phyloP scores from a whole-genome alignment of 257 asterid genomes.

The Ligustrum vulgare region DNA sequence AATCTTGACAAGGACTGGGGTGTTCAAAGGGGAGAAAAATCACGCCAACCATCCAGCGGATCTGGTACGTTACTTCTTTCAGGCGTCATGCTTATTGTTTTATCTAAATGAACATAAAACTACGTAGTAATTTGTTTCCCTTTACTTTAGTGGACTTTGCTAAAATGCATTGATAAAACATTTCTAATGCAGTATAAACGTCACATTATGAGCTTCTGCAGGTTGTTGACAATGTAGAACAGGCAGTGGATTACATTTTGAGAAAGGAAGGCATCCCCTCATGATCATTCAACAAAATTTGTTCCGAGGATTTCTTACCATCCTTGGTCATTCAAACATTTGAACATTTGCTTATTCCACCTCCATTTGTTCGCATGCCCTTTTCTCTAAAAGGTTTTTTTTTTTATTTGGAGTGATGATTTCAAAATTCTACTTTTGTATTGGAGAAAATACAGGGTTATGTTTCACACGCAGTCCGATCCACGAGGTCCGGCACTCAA shows the following conservation, averaged over 20 bases:
- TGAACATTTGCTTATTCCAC: neutral
- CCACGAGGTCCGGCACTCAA: neutral
- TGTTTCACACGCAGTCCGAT: neutral
- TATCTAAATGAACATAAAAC: neutral
- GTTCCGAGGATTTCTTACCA: neutral
- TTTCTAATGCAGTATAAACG: neutral
- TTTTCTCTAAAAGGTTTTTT: neutral
- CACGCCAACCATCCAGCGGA: conserved; percentile 67
- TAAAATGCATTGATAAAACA: neutral
- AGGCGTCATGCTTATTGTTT: neutral
- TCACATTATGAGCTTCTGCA: conserved; percentile 23
- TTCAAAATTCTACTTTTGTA: neutral
- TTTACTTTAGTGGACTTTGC: neutral
- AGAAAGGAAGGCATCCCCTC: conserved; percentile 47
- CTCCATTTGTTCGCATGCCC: neutral
- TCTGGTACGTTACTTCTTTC: conserved; percentile 44
- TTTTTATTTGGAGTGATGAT: neutral
- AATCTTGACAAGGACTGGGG: conserved; percentile 88
- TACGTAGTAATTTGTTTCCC: neutral
- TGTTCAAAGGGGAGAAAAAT: conserved; percentile 72
- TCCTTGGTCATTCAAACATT: neutral
- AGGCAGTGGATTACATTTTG: conserved; percentile 82
- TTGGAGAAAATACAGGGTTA: neutral
- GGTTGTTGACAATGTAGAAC: conserved; percentile 88
- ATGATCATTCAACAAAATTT: conserved; percentile 17